These are phyloP conservation scores for Aureobasidium uvarum DNA, from an alignment of 2,329 filamentous ascomycete genomes.

Conservation along the genomic window DNA sequence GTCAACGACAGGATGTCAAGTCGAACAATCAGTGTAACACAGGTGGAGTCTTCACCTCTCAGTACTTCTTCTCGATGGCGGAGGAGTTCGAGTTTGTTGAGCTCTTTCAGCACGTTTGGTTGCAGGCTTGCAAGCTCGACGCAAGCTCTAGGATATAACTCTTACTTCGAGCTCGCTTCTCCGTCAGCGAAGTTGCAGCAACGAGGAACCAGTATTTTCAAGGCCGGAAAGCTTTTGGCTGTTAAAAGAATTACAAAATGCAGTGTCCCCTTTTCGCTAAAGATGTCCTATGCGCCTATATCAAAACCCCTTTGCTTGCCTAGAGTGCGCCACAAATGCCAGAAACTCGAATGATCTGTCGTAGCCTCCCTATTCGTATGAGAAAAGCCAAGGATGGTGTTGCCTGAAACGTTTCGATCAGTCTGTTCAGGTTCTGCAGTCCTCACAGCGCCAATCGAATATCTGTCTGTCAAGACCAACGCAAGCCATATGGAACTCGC, in stretches of 20 bases:
- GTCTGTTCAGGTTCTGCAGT: constrained; percentile 26
- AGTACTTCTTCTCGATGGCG: neutral
- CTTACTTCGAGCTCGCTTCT: too few relatives aligned
- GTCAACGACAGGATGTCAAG: neutral
- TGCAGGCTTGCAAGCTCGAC: too few relatives aligned
- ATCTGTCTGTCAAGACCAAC: constrained; percentile 30
- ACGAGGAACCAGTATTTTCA: neutral
- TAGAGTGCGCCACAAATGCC: constrained; percentile 2
- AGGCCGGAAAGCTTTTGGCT: neutral
- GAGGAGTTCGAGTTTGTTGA: neutral
- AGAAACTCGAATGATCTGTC: neutral
- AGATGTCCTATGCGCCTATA: neutral
- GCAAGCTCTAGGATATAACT: too few relatives aligned
- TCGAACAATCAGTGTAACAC: neutral
- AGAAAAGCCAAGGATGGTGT: neutral
- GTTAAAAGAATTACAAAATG: neutral
- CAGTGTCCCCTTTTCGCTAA: constrained; percentile 1
- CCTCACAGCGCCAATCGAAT: constrained; percentile 31
- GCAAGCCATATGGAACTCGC: constrained; percentile 33
- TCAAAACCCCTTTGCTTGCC: neutral
- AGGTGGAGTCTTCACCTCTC: neutral
- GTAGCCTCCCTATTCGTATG: neutral
- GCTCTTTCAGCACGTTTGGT: neutral
- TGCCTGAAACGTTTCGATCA: neutral
- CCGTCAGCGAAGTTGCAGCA: neutral